Evolutionary conservation across 2,329 filamentous ascomycete genomes (phyloP), one percentile per base, ranked within the genome.

Genomic region (Fusarium brachygibbosum): DNA sequence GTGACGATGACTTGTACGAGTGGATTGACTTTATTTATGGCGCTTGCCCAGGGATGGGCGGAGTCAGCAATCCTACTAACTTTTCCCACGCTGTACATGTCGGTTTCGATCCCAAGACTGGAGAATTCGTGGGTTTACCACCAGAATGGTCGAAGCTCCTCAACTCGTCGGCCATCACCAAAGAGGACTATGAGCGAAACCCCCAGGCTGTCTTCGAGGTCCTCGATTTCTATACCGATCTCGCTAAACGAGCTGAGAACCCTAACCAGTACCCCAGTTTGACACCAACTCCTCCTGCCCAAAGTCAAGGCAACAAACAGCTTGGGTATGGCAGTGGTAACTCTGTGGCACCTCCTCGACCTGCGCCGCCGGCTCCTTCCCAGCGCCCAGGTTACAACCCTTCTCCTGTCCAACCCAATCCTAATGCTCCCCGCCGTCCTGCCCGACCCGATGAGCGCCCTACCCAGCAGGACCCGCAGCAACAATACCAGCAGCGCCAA

Each of bases 1-100:
- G 90, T 58, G 96, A 99, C 76, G 95, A 97, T 76, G 96, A 99
- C 73, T 89, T 99, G 55, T 99, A 99, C 80, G 94, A 97, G 75
- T 99, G 96, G 96, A 97, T 98, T 76, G 96, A 99, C 80, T 93
- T 94, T 79, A 97, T 99, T 71, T 98, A 98, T 79, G 94, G 95
- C 74, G 91, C 95, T 69, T 98, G 95, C 79, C 96, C 96, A 19
- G 95, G 93, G 67, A 97, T 98, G 93, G 94, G 96, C 66, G 96
- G 96, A 73, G 96, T 99, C 58, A 98, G 95, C 82, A 98, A 98
- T 80, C 96, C 96, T 8, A 98, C 96, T 70, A 98, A 98, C 83
- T 99, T 99, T 83, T 94, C 92, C 25, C 96, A 99, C 79, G 92
- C 94, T 46, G 94, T 99, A 25, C 96, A 99, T 79, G 96, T 99